These are phyloP conservation scores for Colletotrichum higginsianum DNA, from an alignment of 2,329 filamentous ascomycete species.

Conservation along the genomic window DNA sequence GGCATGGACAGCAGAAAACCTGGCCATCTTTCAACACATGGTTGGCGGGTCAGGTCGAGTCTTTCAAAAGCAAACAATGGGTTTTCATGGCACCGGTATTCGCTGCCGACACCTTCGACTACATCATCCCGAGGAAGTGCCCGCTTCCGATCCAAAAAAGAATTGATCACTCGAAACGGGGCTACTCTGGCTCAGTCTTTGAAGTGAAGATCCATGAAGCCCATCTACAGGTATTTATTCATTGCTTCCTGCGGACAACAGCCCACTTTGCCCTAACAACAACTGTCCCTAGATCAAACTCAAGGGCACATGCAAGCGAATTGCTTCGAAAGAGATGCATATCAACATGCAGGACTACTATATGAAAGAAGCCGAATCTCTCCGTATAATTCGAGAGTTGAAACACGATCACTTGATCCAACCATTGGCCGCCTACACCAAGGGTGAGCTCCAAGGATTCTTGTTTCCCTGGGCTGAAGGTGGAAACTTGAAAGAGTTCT, in stretches of 20 bases:
- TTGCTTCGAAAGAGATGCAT: constrained; percentile 8
- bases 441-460: background rate
- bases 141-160: background rate
- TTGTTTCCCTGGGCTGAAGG: constrained; percentile 7
- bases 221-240: background rate
- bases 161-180: background rate
- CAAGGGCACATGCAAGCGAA: background rate
- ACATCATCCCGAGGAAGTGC: background rate
- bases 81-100: background rate
- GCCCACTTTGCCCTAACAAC: background rate
- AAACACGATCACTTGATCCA: background rate
- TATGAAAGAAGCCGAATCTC: background rate
- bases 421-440: constrained; percentile 3
- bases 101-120: background rate
- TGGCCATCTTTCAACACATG: too few relatives aligned
- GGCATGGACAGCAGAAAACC: too few relatives aligned
- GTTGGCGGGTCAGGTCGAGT: too few relatives aligned
- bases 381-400: background rate
- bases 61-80: too few relatives aligned
- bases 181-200: background rate
- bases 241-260: background rate
- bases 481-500: constrained; percentile 7
- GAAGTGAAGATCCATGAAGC: constrained; percentile 4
- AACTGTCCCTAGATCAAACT: background rate
- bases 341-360: background rate